A percentile compares a stretch with the other conserved stretches of the same genome.
Conservation (phyloP, 148 eudicot genomes). For the Pharnaceum exiguum region DNA sequence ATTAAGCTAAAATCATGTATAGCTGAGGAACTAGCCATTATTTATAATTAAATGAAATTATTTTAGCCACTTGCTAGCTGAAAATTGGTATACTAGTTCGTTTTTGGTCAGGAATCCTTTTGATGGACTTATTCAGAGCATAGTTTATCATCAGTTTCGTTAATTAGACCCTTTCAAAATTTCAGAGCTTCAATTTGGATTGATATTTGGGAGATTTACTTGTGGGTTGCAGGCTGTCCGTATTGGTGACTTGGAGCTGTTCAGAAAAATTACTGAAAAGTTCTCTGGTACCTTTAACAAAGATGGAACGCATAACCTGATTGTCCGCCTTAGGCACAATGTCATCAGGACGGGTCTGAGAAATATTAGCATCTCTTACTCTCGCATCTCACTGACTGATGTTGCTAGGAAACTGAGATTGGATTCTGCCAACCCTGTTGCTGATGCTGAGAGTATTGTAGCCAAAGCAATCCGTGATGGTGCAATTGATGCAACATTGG, state of each 20-base stretch:
- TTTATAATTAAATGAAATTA: no score
- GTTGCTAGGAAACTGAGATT: slow-evolving; percentile 79
- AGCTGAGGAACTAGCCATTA: no score
- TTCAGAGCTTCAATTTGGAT: no score
- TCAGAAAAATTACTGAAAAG: slow-evolving; percentile 65
- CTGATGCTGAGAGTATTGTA: slow-evolving; percentile 96
- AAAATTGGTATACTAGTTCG: no score
- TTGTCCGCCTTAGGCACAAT: slow-evolving; percentile 84
- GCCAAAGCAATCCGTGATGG: slow-evolving; percentile 94
- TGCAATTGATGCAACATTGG: slow-evolving; percentile 89
- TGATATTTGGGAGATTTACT: neutral
- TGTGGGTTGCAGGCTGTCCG: slow-evolving; percentile 66
- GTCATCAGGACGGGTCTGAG: slow-evolving; percentile 90
- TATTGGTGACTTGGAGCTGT: slow-evolving; percentile 89
- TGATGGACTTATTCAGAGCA: no score
- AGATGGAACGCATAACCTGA: slow-evolving; percentile 79
- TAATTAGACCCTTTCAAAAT: no score
- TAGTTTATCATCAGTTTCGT: no score
- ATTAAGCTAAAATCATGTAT: no score
- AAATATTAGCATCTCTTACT: slow-evolving; percentile 90
- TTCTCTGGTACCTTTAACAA: slow-evolving; percentile 63
- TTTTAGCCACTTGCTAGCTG: no score
- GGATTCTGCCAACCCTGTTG: slow-evolving; percentile 79
- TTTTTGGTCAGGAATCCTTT: no score
- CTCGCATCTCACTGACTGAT: slow-evolving; percentile 82